A percentile compares a stretch with the other conserved stretches of the same genome.
Conservation (phyloP, 495 filamentous ascomycete genomes). For the Penicillium psychrofluorescens region DNA sequence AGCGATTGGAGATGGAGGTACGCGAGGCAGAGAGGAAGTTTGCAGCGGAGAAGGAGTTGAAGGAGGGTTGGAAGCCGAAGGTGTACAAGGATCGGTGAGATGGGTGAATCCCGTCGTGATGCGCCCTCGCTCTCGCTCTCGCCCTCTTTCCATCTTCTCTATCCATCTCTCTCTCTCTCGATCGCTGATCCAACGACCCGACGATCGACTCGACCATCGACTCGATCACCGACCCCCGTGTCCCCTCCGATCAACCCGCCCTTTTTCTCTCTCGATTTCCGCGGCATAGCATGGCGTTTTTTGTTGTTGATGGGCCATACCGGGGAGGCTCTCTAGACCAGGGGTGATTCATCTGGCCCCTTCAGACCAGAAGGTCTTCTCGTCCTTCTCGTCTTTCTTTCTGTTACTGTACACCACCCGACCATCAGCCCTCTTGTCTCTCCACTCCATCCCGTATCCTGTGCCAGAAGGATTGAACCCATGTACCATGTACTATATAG, state of each 20-base stretch:
- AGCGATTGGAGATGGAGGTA: slow-evolving; percentile 82
- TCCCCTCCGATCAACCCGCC: no score
- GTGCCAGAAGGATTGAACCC: background rate
- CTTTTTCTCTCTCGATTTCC: slow-evolving; percentile 18
- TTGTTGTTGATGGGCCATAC: no score
- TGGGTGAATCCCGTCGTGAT: background rate
- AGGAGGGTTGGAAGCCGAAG: slow-evolving; percentile 89
- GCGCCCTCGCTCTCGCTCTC: background rate
- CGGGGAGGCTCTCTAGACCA: slow-evolving; percentile 7
- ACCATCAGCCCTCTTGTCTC: slow-evolving; percentile 7
- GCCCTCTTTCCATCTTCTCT: background rate
- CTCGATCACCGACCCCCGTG: no score
- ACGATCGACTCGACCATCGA: no score
- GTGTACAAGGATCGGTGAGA: slow-evolving; percentile 77
- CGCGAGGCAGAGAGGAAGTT: slow-evolving; percentile 40
- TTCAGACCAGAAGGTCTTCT: background rate
- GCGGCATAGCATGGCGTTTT: slow-evolving; percentile 46
- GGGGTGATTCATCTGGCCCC: background rate
- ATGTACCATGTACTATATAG: slow-evolving; percentile 9
- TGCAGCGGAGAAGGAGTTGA: slow-evolving; percentile 58
- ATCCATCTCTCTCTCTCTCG: slow-evolving; percentile 3
- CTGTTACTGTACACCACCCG: slow-evolving; percentile 4
- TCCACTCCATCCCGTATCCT: slow-evolving; percentile 22
- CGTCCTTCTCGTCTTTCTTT: slow-evolving; percentile 6
- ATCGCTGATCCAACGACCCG: no score